These are phyloP conservation scores for Dispira simplex DNA, from an alignment of 192 early-diverging fungal genomes.

Conservation along the genomic window DNA sequence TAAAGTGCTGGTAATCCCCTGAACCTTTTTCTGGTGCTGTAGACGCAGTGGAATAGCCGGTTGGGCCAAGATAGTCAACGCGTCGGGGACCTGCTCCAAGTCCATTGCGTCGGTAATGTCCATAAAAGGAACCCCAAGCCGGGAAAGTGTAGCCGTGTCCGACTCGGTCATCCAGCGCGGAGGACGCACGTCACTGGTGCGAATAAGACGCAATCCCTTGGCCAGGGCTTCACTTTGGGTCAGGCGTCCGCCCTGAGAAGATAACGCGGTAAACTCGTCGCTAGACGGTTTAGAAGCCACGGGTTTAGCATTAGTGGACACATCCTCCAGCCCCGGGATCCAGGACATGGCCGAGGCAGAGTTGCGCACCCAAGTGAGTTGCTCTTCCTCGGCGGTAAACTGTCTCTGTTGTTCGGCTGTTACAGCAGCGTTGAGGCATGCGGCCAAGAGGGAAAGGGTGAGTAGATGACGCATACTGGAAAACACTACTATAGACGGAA, in stretches of 20 bases:
- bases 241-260: background rate
- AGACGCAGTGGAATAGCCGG: constrained; percentile 28
- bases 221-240: background rate
- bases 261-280: no score
- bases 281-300: no score
- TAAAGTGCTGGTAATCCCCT: constrained; percentile 38
- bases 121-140: constrained; percentile 56
- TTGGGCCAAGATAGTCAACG: constrained; percentile 11
- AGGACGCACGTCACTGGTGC: constrained; percentile 30
- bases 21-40: constrained; percentile 38
- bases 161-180: constrained; percentile 39
- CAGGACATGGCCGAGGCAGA: background rate
- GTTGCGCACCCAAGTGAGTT: background rate
- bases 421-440: no score
- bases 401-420: background rate
- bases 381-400: background rate
- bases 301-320: no score
- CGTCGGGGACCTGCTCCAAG: constrained; percentile 13
- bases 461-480: no score
- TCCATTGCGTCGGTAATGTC: constrained; percentile 70
- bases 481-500: no score
- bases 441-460: no score
- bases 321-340: background rate
- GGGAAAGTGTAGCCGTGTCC: constrained; percentile 50
- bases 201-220: constrained; percentile 32